These are phyloP conservation scores for Geranomyces michiganensis DNA, from an alignment of 192 early-diverging fungal species.

Conservation along the genomic window DNA sequence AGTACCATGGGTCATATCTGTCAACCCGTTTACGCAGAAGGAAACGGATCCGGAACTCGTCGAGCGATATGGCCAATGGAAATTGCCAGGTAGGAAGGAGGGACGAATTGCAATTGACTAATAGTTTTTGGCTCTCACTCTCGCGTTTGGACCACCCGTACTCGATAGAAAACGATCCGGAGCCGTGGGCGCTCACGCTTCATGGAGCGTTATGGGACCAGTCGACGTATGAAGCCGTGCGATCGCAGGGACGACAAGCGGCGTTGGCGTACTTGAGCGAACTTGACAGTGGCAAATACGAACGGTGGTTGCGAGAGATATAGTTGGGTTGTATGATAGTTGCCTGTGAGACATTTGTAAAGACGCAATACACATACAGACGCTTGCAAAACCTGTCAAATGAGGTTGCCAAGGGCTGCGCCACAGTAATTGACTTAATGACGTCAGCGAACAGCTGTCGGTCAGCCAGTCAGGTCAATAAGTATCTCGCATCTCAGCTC, in stretches of 20 bases:
- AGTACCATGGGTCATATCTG: constrained; percentile 29
- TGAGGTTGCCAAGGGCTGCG: no score
- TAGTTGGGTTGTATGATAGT: no score
- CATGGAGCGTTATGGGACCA: constrained; percentile 14
- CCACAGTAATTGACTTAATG: no score
- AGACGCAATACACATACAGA: no score
- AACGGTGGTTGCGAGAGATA: constrained; percentile 16
- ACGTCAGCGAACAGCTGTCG: no score
- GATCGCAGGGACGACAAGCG: constrained; percentile 13
- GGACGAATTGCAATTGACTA: background rate
- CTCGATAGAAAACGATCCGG: constrained; percentile 18
- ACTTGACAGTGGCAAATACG: constrained; percentile 14
- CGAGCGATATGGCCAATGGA: constrained; percentile 19
- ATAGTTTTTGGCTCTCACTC: background rate
- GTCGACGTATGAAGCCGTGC: constrained; percentile 11
- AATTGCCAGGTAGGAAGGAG: constrained; percentile 19
- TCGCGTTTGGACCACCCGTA: no score
- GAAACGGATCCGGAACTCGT: constrained; percentile 27
- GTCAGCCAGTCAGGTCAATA: no score
- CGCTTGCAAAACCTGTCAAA: no score
- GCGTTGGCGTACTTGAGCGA: constrained; percentile 15
- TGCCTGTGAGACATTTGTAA: no score
- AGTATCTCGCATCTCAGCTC: no score
- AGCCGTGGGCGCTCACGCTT: constrained; percentile 24
- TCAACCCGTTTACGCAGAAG: constrained; percentile 23